Evolutionary conservation across 371 early-diverging fungal genomes (phyloP).

Genomic region (Mucor saturninus): DNA sequence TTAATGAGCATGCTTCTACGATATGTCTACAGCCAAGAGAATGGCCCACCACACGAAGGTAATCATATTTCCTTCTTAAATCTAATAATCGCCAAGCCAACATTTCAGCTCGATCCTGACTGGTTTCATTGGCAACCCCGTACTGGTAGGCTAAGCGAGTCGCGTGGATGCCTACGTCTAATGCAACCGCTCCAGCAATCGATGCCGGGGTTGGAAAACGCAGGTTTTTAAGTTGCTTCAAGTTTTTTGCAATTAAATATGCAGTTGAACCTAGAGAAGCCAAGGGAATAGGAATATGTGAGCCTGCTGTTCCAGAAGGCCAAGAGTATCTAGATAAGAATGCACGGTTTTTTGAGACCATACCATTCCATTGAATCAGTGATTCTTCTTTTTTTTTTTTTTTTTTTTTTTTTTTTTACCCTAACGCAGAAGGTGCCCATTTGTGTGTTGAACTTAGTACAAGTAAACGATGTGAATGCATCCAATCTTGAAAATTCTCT

Average conservation of each 20-base stretch:
- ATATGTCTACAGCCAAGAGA: slow-evolving; percentile 56
- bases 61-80: slow-evolving; percentile 43
- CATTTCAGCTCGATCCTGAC: slow-evolving; percentile 52
- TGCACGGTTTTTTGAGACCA: too few relatives aligned
- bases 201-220: slow-evolving; percentile 46
- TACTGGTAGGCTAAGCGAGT: slow-evolving; percentile 50
- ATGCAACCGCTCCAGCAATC: slow-evolving; percentile 39
- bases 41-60: slow-evolving; percentile 51
- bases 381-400: not conserved
- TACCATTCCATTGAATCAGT: too few relatives aligned
- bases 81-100: slow-evolving; percentile 50
- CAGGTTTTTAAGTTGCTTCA: slow-evolving; percentile 39
- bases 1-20: slow-evolving; percentile 48
- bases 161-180: slow-evolving; percentile 49
- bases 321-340: slow-evolving; percentile 42
- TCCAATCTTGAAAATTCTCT: slow-evolving; percentile 55
- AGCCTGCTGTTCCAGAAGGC: slow-evolving; percentile 45
- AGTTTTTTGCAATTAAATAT: slow-evolving; percentile 36
- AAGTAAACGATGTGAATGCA: slow-evolving; percentile 54
- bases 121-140: slow-evolving; percentile 38
- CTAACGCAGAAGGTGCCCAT: slow-evolving; percentile 52
- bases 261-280: slow-evolving; percentile 49
- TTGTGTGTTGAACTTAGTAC: slow-evolving; percentile 41
- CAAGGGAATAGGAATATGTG: slow-evolving; percentile 46
- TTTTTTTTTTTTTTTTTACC: slow-evolving; percentile 26